Conservation (phyloP, 192 early-diverging fungal genomes). For the Podila minutissima region DNA sequence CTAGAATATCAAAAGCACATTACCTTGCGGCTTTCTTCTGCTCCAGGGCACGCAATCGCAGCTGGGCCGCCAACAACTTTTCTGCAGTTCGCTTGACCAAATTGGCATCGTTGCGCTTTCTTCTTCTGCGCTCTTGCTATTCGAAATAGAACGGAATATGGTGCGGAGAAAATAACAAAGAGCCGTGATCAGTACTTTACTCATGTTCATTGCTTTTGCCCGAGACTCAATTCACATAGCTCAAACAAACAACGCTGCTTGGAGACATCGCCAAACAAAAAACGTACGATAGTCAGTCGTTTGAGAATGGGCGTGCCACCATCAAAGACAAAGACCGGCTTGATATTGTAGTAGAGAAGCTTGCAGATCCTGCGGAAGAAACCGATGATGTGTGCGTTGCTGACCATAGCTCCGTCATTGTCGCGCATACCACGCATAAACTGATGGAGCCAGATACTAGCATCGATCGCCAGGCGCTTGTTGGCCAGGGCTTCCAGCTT, state of each 20-base stretch:
- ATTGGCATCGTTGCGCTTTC: constrained; percentile 53
- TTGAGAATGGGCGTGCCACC: constrained; percentile 91
- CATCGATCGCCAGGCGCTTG: constrained; percentile 89
- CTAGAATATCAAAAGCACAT: background rate
- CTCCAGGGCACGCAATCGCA: constrained; percentile 75
- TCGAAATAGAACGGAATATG: background rate
- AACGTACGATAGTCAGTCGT: constrained; percentile 71
- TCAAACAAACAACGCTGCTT: constrained; percentile 1
- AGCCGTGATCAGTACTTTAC: too few species aligned
- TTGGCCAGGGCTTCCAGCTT: constrained; percentile 82
- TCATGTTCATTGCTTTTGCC: too few species aligned
- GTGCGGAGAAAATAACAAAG: background rate
- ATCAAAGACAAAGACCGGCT: constrained; percentile 98
- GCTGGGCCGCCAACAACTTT: constrained; percentile 82
- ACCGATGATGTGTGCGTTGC: constrained; percentile 89
- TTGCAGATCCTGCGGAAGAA: constrained; percentile 96
- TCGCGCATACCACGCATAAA: constrained; percentile 95
- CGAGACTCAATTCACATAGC: background rate
- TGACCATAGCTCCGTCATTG: constrained; percentile 82
- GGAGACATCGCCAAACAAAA: background rate
- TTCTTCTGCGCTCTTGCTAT: constrained; percentile 63
- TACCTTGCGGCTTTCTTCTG: constrained; percentile 55
- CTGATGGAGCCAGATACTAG: constrained; percentile 98
- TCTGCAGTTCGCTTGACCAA: constrained; percentile 81
- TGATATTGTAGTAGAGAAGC: constrained; percentile 88